Base-by-base conservation (phyloP, 441 rosid genomes). In the Adansonia grandidieri region DNA sequence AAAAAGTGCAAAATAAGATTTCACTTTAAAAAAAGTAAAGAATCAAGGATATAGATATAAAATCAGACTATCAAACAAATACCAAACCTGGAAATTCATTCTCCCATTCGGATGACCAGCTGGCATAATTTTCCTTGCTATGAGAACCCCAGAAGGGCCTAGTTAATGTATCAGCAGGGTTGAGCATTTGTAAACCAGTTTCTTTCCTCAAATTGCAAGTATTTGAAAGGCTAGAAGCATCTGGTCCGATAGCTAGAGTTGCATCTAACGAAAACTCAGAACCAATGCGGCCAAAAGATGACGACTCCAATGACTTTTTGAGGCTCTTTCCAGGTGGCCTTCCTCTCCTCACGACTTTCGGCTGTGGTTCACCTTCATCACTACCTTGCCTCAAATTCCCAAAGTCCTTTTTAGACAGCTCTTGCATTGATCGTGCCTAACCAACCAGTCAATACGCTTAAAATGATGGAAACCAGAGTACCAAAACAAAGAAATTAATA, bases 321-420 rank as follows among this genome's bases (percentile, higher is more conserved):
- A 81, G 40, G 74, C 60, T 75, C 83, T 87, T 91, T 9, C 89
- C 88, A 1, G 97, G 96, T 74, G 98, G 98, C 72, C 98, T 85
- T 69, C 98, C 98, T 86, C 98, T 87, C 86, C 92, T 88, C 9
- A 73, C 91, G 8, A 91, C 85, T 80, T 90, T 91, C 6, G 80
- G 89, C 69, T 85, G 88, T 42, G 85, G 87, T 77, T 91, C 94
- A 82, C 91, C 86, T 65, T 87, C 91, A 58, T 93, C 97, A 73
- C 94, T 91, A 47, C 89, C 96, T 85, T 84, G 95, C 81, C 98
- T 87, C 85, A 93, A 78, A 82, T 91, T 89, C 77, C 89, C 92
- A 10, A 93, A 93, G 78, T 89, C 92, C 86, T 87, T 93, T 80
- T 86, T 91, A 24, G 98, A 97, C 68, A 93, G 79, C 82, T 93